These are phyloP conservation scores for Eucalyptus victrix DNA, from an alignment of 345 rosid genomes.

Conservation along the genomic window DNA sequence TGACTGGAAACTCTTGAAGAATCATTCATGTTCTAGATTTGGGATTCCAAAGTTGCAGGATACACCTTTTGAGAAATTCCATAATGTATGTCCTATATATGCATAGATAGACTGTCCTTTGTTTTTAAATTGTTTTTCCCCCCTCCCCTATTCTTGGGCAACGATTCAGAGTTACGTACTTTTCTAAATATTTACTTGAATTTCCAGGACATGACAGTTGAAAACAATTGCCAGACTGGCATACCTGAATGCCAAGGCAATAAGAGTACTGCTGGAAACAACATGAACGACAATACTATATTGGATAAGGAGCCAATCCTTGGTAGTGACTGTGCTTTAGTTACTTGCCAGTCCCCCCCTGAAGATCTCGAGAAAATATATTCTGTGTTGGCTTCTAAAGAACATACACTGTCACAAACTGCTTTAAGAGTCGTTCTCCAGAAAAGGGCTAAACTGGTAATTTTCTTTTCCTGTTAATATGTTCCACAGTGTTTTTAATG, in stretches of 20 bases:
- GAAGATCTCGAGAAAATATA: conserved; percentile 19
- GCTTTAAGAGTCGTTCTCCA: conserved; percentile 5
- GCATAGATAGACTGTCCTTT: not conserved
- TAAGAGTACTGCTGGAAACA: conserved; percentile 6
- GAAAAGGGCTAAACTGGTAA: not conserved
- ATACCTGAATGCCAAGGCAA: conserved; percentile 10
- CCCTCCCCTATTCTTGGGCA: not conserved
- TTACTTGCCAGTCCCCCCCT: conserved; percentile 7
- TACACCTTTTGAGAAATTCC: not conserved
- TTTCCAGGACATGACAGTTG: not conserved
- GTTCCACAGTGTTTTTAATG: not conserved
- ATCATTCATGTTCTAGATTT: not conserved
- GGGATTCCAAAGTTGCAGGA: not conserved
- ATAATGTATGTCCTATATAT: not conserved
- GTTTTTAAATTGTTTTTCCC: not conserved
- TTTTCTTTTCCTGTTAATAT: not conserved
- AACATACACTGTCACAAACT: conserved; percentile 24
- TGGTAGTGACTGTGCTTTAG: not conserved
- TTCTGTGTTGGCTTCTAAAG: conserved; percentile 23
- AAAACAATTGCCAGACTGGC: not conserved
- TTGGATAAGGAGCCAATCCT: not conserved
- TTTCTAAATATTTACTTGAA: not conserved
- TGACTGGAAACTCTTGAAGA: not conserved
- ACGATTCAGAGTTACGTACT: not conserved
- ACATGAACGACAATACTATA: not conserved